phyloP scores from a whole-genome alignment of 2,329 filamentous ascomycete genomes.

The Scedosporium apiospermum region DNA sequence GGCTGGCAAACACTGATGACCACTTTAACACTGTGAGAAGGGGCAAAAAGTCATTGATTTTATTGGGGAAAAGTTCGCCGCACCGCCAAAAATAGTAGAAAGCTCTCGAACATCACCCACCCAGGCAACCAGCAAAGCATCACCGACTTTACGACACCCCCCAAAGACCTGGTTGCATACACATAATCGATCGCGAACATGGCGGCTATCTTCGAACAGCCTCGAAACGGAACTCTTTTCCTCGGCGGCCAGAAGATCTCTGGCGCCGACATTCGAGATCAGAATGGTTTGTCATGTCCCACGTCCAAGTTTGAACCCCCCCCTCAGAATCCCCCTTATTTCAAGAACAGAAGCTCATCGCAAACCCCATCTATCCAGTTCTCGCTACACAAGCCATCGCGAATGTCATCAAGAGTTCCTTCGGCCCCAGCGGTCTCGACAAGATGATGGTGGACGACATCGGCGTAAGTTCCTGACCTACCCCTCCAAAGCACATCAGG shows the following conservation, averaged over 20 bases:
- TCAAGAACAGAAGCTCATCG: background rate
- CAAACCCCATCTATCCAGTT: slow-evolving; percentile 41
- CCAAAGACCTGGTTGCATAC: background rate
- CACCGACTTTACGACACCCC: slow-evolving; percentile 4
- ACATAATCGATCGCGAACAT: slow-evolving; percentile 37
- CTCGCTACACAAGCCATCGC: slow-evolving; percentile 93
- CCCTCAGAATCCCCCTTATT: background rate
- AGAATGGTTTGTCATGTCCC: slow-evolving; percentile 46
- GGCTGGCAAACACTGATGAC: background rate
- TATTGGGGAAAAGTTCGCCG: slow-evolving; percentile 2
- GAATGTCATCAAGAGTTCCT: slow-evolving; percentile 98
- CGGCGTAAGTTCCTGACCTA: slow-evolving; percentile 50
- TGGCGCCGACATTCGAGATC: slow-evolving; percentile 90
- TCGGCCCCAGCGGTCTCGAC: slow-evolving; percentile 91
- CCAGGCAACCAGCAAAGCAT: slow-evolving; percentile 5
- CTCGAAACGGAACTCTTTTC: slow-evolving; percentile 92
- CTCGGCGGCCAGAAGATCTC: slow-evolving; percentile 96
- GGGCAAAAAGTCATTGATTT: background rate
- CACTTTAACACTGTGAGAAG: background rate
- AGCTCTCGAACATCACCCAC: slow-evolving; percentile 2
- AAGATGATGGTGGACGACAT: slow-evolving; percentile 99
- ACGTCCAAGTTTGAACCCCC: background rate
- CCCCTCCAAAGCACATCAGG: slow-evolving; percentile 8
- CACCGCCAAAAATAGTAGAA: background rate
- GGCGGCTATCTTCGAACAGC: slow-evolving; percentile 94